Evolutionary conservation across 495 filamentous ascomycete genomes (phyloP), one percentile per base, ranked within the genome.

Genomic region (Friedmanniomyces endolithicus): DNA sequence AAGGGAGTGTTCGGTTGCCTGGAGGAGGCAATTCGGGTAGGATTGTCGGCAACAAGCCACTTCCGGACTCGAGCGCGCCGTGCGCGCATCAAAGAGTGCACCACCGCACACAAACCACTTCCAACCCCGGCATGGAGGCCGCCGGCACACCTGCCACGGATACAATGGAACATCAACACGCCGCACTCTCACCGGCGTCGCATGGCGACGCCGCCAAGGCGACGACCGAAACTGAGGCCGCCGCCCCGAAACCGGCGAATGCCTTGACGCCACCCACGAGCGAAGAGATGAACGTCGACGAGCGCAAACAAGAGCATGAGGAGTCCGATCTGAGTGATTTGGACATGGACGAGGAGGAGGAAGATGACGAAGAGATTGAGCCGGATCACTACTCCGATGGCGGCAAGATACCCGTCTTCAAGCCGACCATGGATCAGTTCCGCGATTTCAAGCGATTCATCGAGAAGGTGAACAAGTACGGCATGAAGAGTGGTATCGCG

Each of bases 401-500:
- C 62, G 88, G 88, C 61, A 87, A 80, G 59, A 84, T 98, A 23
- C 94, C 92, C 14, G 86, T 98, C 22, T 98, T 98, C 74, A 89
- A 82, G 67, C 92, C 92, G 75, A 88, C 84, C 45, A 90, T 95
- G 88, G 78, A 84, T 45, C 88, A 98, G 72, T 98, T 97, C 71
- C 76, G 78, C 52, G 86, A 86, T 68, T 98, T 98, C 71, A 86
- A 88, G 67, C 75, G 75, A 56, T 97, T 89, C 70, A 83, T 94
- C 73, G 76, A 81, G 44, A 92, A 85, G 67, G 80, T 97, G 58
- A 85, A 97, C 66, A 82, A 82, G 56, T 94, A 96, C 68, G 92
- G 92, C 61, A 98, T 97, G 92, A 85, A 86, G 70, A 88, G 88
- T 14, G 92, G 92, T 14, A 96, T 98, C 64, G 78, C 96, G 64